Base-by-base conservation (phyloP, 331 rosid genomes). In the Ulmus americana region DNA sequence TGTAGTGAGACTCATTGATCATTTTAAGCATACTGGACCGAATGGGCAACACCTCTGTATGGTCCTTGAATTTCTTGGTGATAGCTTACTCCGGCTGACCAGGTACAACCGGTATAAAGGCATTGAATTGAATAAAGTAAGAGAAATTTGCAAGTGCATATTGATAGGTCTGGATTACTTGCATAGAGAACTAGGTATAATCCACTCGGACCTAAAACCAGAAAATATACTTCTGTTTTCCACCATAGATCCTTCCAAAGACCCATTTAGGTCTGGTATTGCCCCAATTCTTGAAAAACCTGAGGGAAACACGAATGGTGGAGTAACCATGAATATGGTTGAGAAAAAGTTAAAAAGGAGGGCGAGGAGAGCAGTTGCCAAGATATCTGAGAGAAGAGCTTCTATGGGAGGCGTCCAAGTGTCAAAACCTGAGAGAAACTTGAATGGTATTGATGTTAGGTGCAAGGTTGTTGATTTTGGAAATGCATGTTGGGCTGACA, bases 1-100 rank as follows among this genome's bases (percentile, higher is more conserved):
- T 76, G 86, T 90, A 48, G 86, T 90, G 67, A 85, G 84, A 22
- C 86, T 94, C 73, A 74, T 94, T 12, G 95, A 94, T 77, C 86
- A 90, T 72, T 94, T 94, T 80, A 94, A 94, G 86, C 99, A 89
- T 44, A 42, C 81, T 3, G 99, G 99, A 64, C 99, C 99, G 58
- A 94, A 94, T 55, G 97, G 99, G 69, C 97, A 94, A 80, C 97
- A 94, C 74, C 88, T 74, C 5, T 94, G 99, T 75, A 94, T 94
- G 99, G 99, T 94, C 75, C 97, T 94, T 41, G 97, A 90, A 69
- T 90, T 85, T 74, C 97, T 94, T 64, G 99, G 99, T 9, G 97
- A 94, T 71, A 94, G 95, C 72, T 82, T 94, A 75, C 99, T 94
- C 64, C 91, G 91, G 55, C 76, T 94, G 82, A 84, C 80, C 75